phyloP scores from a whole-genome alignment of 164 flowering plant species.

The Santalum album region DNA sequence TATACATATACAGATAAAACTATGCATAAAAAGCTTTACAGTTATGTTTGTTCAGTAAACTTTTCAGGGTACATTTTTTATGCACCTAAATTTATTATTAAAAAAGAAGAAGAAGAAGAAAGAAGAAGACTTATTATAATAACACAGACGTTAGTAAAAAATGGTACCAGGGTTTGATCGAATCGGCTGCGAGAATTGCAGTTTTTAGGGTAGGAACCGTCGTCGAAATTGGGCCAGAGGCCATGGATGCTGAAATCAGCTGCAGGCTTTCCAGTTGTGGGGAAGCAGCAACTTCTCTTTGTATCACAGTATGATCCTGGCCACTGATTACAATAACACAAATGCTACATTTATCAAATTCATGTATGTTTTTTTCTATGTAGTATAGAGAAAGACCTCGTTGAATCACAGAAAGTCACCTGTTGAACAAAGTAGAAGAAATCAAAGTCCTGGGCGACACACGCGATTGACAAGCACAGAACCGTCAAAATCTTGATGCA shows the following conservation, averaged over 20 bases:
- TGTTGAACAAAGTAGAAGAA: slow-evolving; percentile 1
- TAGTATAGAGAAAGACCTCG: not conserved
- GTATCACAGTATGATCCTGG: not conserved
- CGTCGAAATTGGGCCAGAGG: not conserved
- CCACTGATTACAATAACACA: not conserved
- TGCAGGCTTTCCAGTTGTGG: not conserved
- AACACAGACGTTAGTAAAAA: no score
- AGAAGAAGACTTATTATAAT: no score
- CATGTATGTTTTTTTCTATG: not conserved
- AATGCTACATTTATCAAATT: not conserved
- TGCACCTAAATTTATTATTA: no score
- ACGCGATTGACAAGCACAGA: not conserved
- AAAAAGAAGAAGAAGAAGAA: no score
- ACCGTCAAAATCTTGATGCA: no score
- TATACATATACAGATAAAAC: no score
- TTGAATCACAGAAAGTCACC: not conserved
- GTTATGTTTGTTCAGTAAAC: no score
- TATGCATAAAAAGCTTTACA: no score
- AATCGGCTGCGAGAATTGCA: not conserved
- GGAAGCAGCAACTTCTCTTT: not conserved
- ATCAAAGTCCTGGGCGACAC: not conserved
- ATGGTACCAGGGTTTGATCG: not conserved
- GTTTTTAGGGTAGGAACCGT: not conserved
- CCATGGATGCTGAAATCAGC: not conserved
- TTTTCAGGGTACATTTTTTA: no score